Conservation (phyloP, 1,284 basidiomycete species). For the Pisolithus thermaeus region DNA sequence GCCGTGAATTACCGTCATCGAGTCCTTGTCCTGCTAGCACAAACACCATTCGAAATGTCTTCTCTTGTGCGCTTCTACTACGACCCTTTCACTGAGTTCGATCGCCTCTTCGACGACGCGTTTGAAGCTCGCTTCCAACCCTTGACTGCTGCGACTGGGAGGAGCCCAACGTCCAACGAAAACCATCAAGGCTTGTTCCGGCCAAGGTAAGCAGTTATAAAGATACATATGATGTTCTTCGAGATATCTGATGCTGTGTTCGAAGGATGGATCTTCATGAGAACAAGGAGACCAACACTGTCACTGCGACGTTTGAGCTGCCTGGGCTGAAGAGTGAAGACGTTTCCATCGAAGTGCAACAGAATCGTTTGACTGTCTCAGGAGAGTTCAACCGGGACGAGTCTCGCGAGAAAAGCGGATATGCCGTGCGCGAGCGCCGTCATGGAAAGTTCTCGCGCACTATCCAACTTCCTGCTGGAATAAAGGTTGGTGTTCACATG, state of each 20-base stretch:
- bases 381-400: constrained; percentile 34
- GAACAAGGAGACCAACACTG: constrained; percentile 32
- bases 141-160: constrained; percentile 4
- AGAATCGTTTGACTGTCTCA: constrained; percentile 39
- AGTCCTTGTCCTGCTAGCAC: not conserved
- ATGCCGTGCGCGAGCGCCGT: constrained; percentile 42
- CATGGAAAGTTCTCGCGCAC: constrained; percentile 45
- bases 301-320: constrained; percentile 47
- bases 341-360: constrained; percentile 37
- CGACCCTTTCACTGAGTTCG: constrained; percentile 47
- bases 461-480: constrained; percentile 40
- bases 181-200: not conserved
- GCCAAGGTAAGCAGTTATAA: not conserved
- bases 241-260: not conserved
- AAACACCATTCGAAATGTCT: constrained; percentile 7
- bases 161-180: not conserved
- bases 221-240: too few species aligned
- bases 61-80: constrained; percentile 32
- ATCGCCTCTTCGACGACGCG: constrained; percentile 45
- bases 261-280: constrained; percentile 46
- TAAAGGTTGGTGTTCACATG: constrained; percentile 32
- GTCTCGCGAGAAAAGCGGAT: constrained; percentile 39
- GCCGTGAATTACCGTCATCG: not conserved
- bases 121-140: constrained; percentile 29
- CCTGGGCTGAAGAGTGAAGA: constrained; percentile 41